phyloP scores from a whole-genome alignment of 148 eudicot genomes.

The Pharnaceum exiguum region DNA sequence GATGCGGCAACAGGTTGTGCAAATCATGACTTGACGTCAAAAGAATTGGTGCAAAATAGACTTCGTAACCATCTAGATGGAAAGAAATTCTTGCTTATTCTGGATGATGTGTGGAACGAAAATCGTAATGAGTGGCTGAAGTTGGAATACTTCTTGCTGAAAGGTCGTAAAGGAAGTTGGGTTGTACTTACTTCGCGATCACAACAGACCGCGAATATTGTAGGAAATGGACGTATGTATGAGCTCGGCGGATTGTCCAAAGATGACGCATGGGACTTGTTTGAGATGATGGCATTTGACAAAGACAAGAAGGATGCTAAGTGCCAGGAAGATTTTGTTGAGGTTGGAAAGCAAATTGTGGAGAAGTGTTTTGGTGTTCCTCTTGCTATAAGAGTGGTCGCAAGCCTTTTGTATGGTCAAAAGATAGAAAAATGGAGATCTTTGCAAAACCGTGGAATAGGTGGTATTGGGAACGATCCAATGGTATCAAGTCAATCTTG shows the following conservation, averaged over 20 bases:
- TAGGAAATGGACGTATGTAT: slow-evolving; percentile 16
- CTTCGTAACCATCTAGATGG: slow-evolving; percentile 2
- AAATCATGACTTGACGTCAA: slow-evolving; percentile 2
- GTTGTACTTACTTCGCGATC: slow-evolving; percentile 39
- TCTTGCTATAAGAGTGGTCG: slow-evolving; percentile 19
- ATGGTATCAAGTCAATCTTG: slow-evolving; percentile 15
- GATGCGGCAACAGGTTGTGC: background rate
- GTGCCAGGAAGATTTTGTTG: background rate
- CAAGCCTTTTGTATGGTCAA: slow-evolving; percentile 19
- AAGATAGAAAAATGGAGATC: slow-evolving; percentile 27
- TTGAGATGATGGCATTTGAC: slow-evolving; percentile 26
- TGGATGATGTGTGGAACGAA: slow-evolving; percentile 32
- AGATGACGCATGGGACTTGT: slow-evolving; percentile 24
- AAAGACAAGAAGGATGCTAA: background rate
- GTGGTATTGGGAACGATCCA: slow-evolving; percentile 8
- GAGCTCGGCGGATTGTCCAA: slow-evolving; percentile 24
- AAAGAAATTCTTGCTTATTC: slow-evolving; percentile 28
- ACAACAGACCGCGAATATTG: slow-evolving; percentile 14
- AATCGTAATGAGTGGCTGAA: slow-evolving; percentile 12
- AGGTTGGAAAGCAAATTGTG: slow-evolving; percentile 20
- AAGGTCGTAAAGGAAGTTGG: slow-evolving; percentile 23
- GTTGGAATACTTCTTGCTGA: slow-evolving; percentile 11
- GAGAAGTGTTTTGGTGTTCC: slow-evolving; percentile 8
- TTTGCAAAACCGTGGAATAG: slow-evolving; percentile 19
- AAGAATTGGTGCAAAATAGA: slow-evolving; percentile 10